Conservation (phyloP, 257 asterid genomes). For the Cordia subcordata region DNA sequence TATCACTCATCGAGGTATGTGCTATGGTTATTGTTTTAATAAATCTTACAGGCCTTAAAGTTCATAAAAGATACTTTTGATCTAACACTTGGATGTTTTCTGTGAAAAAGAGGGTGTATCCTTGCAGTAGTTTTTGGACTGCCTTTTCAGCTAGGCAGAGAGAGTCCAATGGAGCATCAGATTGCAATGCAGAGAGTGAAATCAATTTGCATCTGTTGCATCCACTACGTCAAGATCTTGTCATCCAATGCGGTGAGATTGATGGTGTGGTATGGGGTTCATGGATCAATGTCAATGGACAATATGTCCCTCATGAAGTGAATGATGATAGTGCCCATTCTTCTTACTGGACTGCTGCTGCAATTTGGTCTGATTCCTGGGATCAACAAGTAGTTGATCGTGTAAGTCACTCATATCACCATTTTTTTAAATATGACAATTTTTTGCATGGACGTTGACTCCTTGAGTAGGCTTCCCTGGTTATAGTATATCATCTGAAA, state of each 20-base stretch:
- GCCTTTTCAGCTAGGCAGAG: slow-evolving; percentile 49
- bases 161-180: slow-evolving; percentile 41
- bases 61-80: slow-evolving; percentile 27
- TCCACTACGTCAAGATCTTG: slow-evolving; percentile 43
- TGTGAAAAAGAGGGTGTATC: slow-evolving; percentile 85
- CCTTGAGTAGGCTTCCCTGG: background rate
- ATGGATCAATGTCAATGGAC: slow-evolving; percentile 63
- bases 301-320: slow-evolving; percentile 47
- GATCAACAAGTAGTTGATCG: slow-evolving; percentile 88
- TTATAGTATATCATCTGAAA: background rate
- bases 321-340: slow-evolving; percentile 69
- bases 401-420: slow-evolving; percentile 42
- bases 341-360: slow-evolving; percentile 97
- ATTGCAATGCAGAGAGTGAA: slow-evolving; percentile 35
- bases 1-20: slow-evolving; percentile 83
- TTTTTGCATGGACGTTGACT: background rate
- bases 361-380: slow-evolving; percentile 94
- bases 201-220: slow-evolving; percentile 48
- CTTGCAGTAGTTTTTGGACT: slow-evolving; percentile 81
- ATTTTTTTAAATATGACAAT: background rate
- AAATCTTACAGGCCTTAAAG: slow-evolving; percentile 18
- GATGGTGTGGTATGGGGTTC: slow-evolving; percentile 95
- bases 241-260: slow-evolving; percentile 74
- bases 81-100: slow-evolving; percentile 48
- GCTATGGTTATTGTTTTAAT: slow-evolving; percentile 18